Percentiles rank a stretch among this genome's conserved stretches.
Evolutionary conservation across 257 asterid genomes (phyloP).

Genomic region (Fraxinus anomala): DNA sequence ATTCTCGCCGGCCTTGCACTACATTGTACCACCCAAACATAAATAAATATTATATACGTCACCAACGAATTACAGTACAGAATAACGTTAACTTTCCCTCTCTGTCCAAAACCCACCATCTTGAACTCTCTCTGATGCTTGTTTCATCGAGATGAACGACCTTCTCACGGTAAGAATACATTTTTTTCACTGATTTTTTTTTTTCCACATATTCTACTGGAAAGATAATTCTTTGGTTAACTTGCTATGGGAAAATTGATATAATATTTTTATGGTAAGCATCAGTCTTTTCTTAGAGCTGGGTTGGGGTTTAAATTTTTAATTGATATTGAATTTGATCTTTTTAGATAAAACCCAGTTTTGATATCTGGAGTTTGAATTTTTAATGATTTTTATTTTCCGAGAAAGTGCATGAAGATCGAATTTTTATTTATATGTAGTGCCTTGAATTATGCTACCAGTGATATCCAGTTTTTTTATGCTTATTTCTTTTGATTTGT

Average conservation of each 20-base stretch:
- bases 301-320: background rate
- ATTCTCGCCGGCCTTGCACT: constrained; percentile 33
- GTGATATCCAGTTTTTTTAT: background rate
- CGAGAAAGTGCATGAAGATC: background rate
- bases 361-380: background rate
- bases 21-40: background rate
- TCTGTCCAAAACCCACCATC: constrained; percentile 1
- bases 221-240: background rate
- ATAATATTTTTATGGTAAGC: background rate
- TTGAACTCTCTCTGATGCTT: background rate
- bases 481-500: background rate
- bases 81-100: constrained; percentile 7
- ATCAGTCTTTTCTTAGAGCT: background rate
- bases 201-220: background rate
- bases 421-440: background rate
- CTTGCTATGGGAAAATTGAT: background rate
- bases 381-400: background rate
- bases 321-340: background rate
- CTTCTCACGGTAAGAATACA: constrained; percentile 58
- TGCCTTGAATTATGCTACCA: background rate
- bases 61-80: background rate
- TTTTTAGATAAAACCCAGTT: background rate
- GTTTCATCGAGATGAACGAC: constrained; percentile 54
- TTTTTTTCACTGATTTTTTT: background rate
- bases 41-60: background rate